Base-by-base conservation (phyloP, 129 eudicot species). In the Tagetes patula region DNA sequence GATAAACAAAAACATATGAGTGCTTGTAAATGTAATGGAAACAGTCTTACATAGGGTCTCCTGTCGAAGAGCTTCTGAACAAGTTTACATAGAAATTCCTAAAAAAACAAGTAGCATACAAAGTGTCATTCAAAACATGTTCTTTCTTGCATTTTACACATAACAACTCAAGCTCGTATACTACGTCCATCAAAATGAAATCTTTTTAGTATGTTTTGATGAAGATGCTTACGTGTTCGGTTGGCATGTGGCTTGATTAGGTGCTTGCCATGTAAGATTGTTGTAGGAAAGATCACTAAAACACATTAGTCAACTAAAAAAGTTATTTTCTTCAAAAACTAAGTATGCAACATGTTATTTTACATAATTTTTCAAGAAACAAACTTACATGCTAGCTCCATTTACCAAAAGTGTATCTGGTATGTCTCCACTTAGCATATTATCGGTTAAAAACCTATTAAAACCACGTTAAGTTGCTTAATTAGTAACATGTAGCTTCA, bases 231-330 rank as follows among this genome's bases (percentile, higher is more conserved):
- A 92, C 98, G 74, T 78, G 82, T 85, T 84, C 40, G 72, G 72
- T 40, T 65, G 84, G 72, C 98, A 92, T 65, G 88, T 65, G 27
- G 85, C 83, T 76, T 82, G 85, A 32, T 71, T 84, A 55, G 95
- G 88, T 50, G 84, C 90, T 84, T 85, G 94, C 95, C 89, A 84
- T 30, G 92, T 84, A 45, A 92, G 83, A 76, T 92, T 92, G 53
- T 92, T 89, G 88, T 87, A 89, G 63, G 98, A 92, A 71, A 92
- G 87, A 77, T 92, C 98, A 68, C 98, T 92, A 87, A 80, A 84
- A 61, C 43, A 59, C 74, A 58, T 36, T 27, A 67, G 41, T 64
- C 4, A 49, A 46, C 75, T 60, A 58, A 36, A 50, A 9, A 27
- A 30, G 58, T 56, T 70, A 76, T 20, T 10, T 65, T 72, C 20